phyloP scores from a whole-genome alignment of 331 rosid species.

The Pyrus hybrid region DNA sequence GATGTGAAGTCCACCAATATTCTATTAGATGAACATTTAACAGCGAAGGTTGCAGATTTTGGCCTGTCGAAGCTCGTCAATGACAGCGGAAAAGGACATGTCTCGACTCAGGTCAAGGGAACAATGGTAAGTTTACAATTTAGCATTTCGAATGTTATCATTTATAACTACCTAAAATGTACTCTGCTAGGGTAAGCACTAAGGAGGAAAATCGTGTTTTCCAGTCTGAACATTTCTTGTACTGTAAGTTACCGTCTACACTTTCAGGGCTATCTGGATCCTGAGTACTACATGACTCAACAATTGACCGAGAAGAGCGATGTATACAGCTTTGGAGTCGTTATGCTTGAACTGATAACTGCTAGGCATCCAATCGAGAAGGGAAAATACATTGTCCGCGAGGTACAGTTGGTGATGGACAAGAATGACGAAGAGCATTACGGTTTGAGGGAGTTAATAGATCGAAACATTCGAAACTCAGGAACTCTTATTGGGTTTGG shows the following conservation, averaged over 20 bases:
- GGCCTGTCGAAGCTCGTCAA: conserved; percentile 80
- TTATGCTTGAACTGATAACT: conserved; percentile 78
- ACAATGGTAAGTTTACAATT: conserved; percentile 52
- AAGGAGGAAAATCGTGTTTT: background rate
- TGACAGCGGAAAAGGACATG: conserved; percentile 73
- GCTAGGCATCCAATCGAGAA: conserved; percentile 82
- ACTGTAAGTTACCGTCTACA: background rate
- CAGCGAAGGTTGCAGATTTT: conserved; percentile 94
- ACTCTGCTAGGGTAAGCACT: background rate
- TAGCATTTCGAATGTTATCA: background rate
- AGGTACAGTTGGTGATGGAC: conserved; percentile 41
- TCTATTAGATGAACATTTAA: conserved; percentile 67
- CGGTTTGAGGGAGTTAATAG: conserved; percentile 62
- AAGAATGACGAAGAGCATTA: conserved; percentile 50
- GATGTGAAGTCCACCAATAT: conserved; percentile 82
- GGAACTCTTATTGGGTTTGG: conserved; percentile 46
- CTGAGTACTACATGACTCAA: conserved; percentile 92
- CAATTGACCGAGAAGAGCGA: conserved; percentile 89
- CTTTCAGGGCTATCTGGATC: conserved; percentile 89
- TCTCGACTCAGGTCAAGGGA: conserved; percentile 92
- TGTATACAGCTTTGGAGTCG: conserved; percentile 89
- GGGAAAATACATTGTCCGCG: conserved; percentile 80
- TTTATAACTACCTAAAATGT: background rate
- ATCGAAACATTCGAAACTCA: conserved; percentile 49
- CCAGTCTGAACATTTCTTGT: background rate